Conservation (phyloP, 2,329 filamentous ascomycete species). For the Zymoseptoria crescenta region DNA sequence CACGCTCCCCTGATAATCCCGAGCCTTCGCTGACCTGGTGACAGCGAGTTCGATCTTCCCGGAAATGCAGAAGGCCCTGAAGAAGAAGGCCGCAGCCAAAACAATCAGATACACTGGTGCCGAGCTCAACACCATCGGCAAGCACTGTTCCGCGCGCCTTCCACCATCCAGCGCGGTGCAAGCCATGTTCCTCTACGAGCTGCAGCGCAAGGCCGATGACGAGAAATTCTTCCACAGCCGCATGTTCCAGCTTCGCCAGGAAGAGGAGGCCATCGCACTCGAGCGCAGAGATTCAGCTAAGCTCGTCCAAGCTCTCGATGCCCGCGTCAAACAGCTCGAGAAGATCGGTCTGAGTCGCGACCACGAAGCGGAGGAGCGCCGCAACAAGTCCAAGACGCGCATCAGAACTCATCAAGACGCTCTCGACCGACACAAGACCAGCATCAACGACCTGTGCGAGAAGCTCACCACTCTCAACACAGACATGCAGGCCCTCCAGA, state of each 20-base stretch:
- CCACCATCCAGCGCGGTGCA: slow-evolving; percentile 21
- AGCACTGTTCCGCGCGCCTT: slow-evolving; percentile 13
- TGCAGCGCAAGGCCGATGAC: slow-evolving; percentile 20
- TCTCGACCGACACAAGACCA: slow-evolving; percentile 2
- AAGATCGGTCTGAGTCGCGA: slow-evolving; percentile 11
- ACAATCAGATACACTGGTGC: slow-evolving; percentile 2
- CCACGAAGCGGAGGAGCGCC: slow-evolving; percentile 10
- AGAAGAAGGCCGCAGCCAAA: neutral
- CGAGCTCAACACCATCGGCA: slow-evolving; percentile 12
- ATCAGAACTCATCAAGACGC: neutral
- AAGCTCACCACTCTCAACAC: slow-evolving; percentile 3
- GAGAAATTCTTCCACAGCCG: slow-evolving; percentile 22
- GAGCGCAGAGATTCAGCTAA: neutral
- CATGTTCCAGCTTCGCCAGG: slow-evolving; percentile 17
- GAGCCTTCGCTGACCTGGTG: neutral
- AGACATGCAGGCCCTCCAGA: neutral
- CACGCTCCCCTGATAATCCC: neutral
- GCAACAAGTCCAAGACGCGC: slow-evolving; percentile 8
- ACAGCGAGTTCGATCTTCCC: neutral
- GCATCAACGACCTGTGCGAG: slow-evolving; percentile 2
- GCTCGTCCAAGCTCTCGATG: neutral
- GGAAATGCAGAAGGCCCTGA: neutral
- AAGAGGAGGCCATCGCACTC: slow-evolving; percentile 3
- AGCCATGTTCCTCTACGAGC: slow-evolving; percentile 25
- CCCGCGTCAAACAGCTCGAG: slow-evolving; percentile 10